Evolutionary conservation across 2,329 filamentous ascomycete species (phyloP).

Genomic region (Alternaria ventricosa): DNA sequence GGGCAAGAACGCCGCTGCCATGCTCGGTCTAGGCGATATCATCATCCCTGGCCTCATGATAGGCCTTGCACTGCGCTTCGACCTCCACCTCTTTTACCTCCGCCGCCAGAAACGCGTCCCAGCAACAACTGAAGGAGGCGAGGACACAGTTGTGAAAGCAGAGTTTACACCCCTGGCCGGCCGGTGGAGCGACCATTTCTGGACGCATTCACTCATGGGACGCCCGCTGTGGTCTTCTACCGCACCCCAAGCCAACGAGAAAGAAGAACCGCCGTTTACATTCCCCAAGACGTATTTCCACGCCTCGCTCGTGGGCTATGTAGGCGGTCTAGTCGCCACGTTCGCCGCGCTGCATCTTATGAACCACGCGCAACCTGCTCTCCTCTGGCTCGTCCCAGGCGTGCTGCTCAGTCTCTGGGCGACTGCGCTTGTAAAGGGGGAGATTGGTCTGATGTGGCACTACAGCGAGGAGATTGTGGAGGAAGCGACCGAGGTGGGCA

Average conservation of each 20-base stretch:
- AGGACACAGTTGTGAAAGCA: constrained; percentile 43
- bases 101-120: constrained; percentile 60
- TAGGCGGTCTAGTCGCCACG: constrained; percentile 77
- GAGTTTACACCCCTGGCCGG: constrained; percentile 63
- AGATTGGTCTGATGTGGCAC: constrained; percentile 76
- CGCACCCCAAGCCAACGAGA: constrained; percentile 4
- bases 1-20: constrained; percentile 62
- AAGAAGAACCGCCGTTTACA: constrained; percentile 40
- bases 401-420: constrained; percentile 78
- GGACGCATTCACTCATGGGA: constrained; percentile 61
- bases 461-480: constrained; percentile 72
- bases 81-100: constrained; percentile 84
- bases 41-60: constrained; percentile 92
- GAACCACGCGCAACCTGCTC: constrained; percentile 83
- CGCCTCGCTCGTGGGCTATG: constrained; percentile 77
- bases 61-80: constrained; percentile 86
- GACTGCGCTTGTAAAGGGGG: constrained; percentile 73
- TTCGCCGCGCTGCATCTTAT: constrained; percentile 78
- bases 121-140: constrained; percentile 13
- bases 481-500: constrained; percentile 14
- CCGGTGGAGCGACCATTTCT: constrained; percentile 83
- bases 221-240: constrained; percentile 29
- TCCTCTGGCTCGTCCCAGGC: constrained; percentile 90
- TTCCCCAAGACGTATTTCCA: constrained; percentile 90
- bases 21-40: constrained; percentile 94